Evolutionary conservation across 768 basidiomycete genomes (phyloP).

Genomic region (Boletus pseudopeckii): DNA sequence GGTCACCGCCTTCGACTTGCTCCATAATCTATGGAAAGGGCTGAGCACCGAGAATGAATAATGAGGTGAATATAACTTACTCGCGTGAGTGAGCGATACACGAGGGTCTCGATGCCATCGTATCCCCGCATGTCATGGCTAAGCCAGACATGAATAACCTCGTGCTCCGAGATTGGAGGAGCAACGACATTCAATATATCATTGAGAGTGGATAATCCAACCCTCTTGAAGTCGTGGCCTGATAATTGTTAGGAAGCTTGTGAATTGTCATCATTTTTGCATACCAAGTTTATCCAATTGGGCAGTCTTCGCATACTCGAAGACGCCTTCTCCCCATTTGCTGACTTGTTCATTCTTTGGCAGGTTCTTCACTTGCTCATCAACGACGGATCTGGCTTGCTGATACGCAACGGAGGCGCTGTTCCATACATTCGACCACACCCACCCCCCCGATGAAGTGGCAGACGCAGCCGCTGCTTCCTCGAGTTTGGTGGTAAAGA

Average conservation of each 20-base stretch:
- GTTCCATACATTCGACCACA: conserved; percentile 89
- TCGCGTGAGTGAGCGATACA: conserved; percentile 80
- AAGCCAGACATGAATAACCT: conserved; percentile 94
- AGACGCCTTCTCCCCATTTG: conserved; percentile 83
- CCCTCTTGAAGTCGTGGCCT: conserved; percentile 90
- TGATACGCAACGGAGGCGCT: conserved; percentile 83
- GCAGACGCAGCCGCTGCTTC: conserved; percentile 12
- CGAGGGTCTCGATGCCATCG: conserved; percentile 91
- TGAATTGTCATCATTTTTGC: conserved; percentile 30
- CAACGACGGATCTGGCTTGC: conserved; percentile 83
- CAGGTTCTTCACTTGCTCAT: conserved; percentile 88
- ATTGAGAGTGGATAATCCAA: conserved; percentile 82
- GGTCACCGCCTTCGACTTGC: conserved; percentile 90
- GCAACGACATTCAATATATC: conserved; percentile 96
- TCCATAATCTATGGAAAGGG: conserved; percentile 69
- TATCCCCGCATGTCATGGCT: conserved; percentile 97
- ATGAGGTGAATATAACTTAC: conserved; percentile 41
- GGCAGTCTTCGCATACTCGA: conserved; percentile 83
- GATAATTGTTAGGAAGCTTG: conserved; percentile 5
- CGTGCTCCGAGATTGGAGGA: conserved; percentile 97
- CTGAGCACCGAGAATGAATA: conserved; percentile 2
- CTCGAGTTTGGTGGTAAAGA: conserved; percentile 20
- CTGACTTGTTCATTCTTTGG: conserved; percentile 83
- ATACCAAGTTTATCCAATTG: conserved; percentile 89
- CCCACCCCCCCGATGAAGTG: conserved; percentile 49